Conservation (phyloP, 2,329 filamentous ascomycete species). For the Ascomycota sp. region DNA sequence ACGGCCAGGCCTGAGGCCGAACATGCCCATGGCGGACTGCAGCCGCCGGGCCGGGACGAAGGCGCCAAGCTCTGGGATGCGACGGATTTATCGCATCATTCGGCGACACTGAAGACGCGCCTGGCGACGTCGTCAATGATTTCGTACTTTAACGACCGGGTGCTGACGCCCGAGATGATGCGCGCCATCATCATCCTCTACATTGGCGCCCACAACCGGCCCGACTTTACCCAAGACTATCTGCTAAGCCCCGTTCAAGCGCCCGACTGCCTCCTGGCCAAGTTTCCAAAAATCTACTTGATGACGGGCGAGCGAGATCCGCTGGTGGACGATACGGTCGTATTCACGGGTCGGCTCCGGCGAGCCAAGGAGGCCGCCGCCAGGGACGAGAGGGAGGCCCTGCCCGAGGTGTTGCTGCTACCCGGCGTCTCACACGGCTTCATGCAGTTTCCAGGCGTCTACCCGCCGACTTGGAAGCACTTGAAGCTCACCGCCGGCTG, state of each 20-base stretch:
- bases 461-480: conserved; percentile 77
- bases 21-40: conserved; percentile 27
- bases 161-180: conserved; percentile 95
- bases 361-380: conserved; percentile 45
- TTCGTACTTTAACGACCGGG: conserved; percentile 90
- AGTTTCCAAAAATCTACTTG: conserved; percentile 90
- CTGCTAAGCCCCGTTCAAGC: conserved; percentile 78
- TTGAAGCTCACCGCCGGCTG: conserved; percentile 60
- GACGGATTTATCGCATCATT: conserved; percentile 24
- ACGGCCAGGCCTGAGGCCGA: conserved; percentile 14
- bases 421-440: conserved; percentile 89
- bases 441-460: conserved; percentile 72
- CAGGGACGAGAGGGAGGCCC: conserved; percentile 14
- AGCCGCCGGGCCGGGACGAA: conserved; percentile 6
- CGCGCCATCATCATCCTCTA: conserved; percentile 97
- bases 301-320: conserved; percentile 90
- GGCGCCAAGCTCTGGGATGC: conserved; percentile 1
- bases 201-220: conserved; percentile 79
- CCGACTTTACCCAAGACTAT: conserved; percentile 82
- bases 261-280: conserved; percentile 59
- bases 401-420: conserved; percentile 65
- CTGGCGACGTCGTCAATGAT: conserved; percentile 93
- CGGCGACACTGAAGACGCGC: conserved; percentile 52
- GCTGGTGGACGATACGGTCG: conserved; percentile 87
- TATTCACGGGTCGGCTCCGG: conserved; percentile 78